Percentiles rank a stretch among this genome's conserved stretches.
Evolutionary conservation across 73 alveolate species (phyloP).

Genomic region (Tetrahymena borealis): DNA sequence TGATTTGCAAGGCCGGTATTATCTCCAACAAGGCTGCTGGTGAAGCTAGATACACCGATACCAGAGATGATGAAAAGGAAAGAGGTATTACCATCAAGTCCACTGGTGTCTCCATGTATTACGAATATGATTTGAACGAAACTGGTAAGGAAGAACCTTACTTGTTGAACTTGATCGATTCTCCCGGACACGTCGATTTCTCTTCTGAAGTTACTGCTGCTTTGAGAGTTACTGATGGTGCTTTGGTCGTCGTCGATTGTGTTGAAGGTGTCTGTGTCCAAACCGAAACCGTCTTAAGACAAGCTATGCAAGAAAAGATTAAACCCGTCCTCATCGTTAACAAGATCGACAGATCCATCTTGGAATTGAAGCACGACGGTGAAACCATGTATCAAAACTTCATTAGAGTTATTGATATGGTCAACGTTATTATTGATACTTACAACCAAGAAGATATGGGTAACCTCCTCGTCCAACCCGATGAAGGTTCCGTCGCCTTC

Average conservation of each 20-base stretch:
- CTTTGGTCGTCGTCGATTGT: conserved; percentile 98
- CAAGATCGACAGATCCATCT: conserved; percentile 91
- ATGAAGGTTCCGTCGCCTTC: conserved; percentile 96
- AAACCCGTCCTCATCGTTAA: conserved; percentile 97
- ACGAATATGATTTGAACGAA: conserved; percentile 71
- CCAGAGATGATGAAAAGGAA: conserved; percentile 98
- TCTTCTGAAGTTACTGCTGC: conserved; percentile 98
- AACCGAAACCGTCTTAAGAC: conserved; percentile 97
- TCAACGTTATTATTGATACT: conserved; percentile 89
- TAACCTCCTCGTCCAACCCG: conserved; percentile 73
- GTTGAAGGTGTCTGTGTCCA: conserved; percentile 98
- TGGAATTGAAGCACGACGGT: conserved; percentile 78
- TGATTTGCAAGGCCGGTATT: conserved; percentile 97
- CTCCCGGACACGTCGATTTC: conserved; percentile 99
- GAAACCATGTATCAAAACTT: conserved; percentile 87
- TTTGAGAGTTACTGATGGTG: conserved; percentile 99
- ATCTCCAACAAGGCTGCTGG: conserved; percentile 96
- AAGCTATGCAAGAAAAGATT: conserved; percentile 92
- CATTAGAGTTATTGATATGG: conserved; percentile 93
- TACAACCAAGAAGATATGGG: conserved; percentile 82
- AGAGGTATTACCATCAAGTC: conserved; percentile 98
- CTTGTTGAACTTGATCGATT: conserved; percentile 94
- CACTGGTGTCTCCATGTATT: conserved; percentile 98
- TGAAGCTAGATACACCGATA: conserved; percentile 96
- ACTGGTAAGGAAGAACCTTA: conserved; percentile 46